phyloP scores from a whole-genome alignment of 352 stramenopile genomes.

The Pythium guiyangense region DNA sequence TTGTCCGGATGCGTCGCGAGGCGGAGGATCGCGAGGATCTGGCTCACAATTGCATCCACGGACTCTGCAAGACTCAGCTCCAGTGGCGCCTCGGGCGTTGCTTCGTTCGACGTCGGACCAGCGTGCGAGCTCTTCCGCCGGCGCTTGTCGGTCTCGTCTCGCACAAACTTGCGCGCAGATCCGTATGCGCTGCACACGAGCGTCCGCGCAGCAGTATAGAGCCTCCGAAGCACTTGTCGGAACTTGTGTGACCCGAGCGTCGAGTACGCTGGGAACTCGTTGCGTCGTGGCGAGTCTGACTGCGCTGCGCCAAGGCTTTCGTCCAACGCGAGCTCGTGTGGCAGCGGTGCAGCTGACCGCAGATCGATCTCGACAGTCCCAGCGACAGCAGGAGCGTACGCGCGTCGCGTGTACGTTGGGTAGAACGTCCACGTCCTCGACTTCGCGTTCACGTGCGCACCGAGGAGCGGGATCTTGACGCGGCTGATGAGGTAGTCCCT shows the following conservation, averaged over 20 bases:
- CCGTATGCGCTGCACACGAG: background rate
- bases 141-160: no score
- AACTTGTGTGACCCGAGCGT: slow-evolving; percentile 1
- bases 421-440: slow-evolving; percentile 1
- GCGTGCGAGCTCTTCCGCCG: no score
- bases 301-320: background rate
- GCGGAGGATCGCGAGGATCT: slow-evolving; percentile 12
- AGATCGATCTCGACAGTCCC: background rate
- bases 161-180: no score
- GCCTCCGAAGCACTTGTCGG: background rate
- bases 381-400: background rate
- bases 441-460: slow-evolving; percentile 2
- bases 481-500: slow-evolving; percentile 20
- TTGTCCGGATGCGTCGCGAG: slow-evolving; percentile 16
- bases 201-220: background rate
- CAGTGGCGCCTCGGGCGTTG: background rate
- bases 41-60: background rate
- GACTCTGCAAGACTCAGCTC: background rate
- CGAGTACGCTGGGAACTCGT: slow-evolving; percentile 4
- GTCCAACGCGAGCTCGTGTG: background rate
- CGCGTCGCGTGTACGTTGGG: background rate
- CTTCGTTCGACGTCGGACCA: background rate
- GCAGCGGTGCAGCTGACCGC: background rate
- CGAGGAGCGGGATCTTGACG: slow-evolving; percentile 13
- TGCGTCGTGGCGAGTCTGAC: background rate